phyloP scores from a whole-genome alignment of 257 asterid genomes.

The Capsicum rhomboideum region DNA sequence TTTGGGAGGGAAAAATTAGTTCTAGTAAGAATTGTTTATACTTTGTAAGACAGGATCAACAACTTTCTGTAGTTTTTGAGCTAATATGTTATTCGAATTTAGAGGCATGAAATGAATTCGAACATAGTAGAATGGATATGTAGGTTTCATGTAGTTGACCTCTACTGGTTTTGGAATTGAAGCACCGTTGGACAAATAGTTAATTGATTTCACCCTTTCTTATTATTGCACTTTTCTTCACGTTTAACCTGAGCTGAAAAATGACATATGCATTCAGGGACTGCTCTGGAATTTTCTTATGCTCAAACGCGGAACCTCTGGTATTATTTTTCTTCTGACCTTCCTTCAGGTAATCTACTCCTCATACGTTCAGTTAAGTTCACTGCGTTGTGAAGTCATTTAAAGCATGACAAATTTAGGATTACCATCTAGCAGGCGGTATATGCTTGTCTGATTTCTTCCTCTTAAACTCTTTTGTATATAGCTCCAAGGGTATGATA shows the following conservation, averaged over 20 bases:
- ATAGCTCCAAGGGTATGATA: constrained; percentile 87
- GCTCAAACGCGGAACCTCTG: constrained; percentile 95
- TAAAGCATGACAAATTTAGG: not conserved
- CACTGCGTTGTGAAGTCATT: not conserved
- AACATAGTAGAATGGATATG: not conserved
- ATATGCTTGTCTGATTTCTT: not conserved
- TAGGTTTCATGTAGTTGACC: not conserved
- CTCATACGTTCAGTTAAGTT: not conserved
- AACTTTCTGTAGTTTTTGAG: not conserved
- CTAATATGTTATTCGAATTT: not conserved
- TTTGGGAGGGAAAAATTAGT: not conserved
- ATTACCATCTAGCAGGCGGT: not conserved
- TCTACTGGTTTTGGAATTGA: not conserved
- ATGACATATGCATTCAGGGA: constrained; percentile 35
- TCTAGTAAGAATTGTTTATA: not conserved
- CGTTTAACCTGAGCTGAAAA: not conserved
- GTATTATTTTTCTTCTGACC: constrained; percentile 81
- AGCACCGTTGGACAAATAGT: not conserved
- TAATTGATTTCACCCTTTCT: not conserved
- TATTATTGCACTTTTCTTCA: not conserved
- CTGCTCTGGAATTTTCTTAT: constrained; percentile 75
- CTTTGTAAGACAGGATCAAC: not conserved
- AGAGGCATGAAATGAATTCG: not conserved
- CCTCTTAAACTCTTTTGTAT: not conserved
- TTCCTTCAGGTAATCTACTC: constrained; percentile 64